A percentile compares a stretch with the other conserved stretches of the same genome.
phyloP scores from a whole-genome alignment of 2,329 filamentous ascomycete species.

The Sodiomyces alkalinus region DNA sequence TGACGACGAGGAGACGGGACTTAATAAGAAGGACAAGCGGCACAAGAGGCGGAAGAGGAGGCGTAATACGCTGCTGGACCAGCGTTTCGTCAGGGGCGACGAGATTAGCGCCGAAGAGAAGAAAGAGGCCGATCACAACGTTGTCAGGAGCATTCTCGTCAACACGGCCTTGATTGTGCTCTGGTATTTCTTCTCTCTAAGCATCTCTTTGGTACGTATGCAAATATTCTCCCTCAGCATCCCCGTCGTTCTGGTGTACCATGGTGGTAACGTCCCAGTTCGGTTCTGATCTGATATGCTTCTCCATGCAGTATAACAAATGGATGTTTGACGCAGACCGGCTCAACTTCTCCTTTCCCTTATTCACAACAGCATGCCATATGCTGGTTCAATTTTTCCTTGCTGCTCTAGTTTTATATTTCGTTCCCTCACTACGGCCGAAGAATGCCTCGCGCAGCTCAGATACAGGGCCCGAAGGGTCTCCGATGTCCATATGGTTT shows the following conservation, averaged over 20 bases:
- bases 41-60: conserved; percentile 51
- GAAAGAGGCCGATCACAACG: conserved; percentile 58
- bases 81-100: conserved; percentile 47
- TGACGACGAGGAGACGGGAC: conserved; percentile 80
- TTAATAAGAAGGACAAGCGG: conserved; percentile 59
- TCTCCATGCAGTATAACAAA: conserved; percentile 75
- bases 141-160: conserved; percentile 52
- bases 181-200: conserved; percentile 86
- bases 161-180: conserved; percentile 72
- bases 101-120: conserved; percentile 55
- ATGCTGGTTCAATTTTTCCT: conserved; percentile 90
- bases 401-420: conserved; percentile 60
- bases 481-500: conserved; percentile 77
- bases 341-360: conserved; percentile 81
- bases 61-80: conserved; percentile 53
- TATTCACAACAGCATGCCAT: conserved; percentile 90
- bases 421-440: conserved; percentile 72
- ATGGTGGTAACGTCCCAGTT: conserved; percentile 13
- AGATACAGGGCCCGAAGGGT: conserved; percentile 35
- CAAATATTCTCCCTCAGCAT: neutral
- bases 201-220: conserved; percentile 63
- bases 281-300: too few species aligned
- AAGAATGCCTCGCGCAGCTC: conserved; percentile 27
- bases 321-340: conserved; percentile 92
- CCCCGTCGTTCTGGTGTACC: neutral